Base-by-base conservation (phyloP, 2,329 filamentous ascomycete genomes). In the Alternaria hordeiaustralica region DNA sequence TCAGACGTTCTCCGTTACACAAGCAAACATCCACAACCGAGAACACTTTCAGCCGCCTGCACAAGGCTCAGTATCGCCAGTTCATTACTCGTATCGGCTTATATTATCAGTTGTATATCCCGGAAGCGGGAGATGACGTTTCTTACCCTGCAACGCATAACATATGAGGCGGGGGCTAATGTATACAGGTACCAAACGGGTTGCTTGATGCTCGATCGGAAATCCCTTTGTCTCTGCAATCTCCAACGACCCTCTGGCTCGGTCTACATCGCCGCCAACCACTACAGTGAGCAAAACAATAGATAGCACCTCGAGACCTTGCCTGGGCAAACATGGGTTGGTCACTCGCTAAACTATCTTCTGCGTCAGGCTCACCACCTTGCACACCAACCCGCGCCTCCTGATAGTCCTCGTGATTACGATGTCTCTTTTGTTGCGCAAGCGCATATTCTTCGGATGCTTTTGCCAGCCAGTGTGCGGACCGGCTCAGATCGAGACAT, bases 121-220 rank as follows among this genome's bases (percentile, higher is more conserved):
- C 30, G 18, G 47, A 30, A 47, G 30, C 60, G 41, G 55, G 47
- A 58, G 33, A 57, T 58, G 60, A 54, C 55, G 55, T 62, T 54
- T 36, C 47, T 55, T 43, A 43, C 60, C 55, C 60, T 58, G 55
- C 25, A 11, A 25, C 57, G 41, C 47, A 58, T 28, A 49, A 54
- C 55, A 54, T 53, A 47, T 44, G 51, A 51, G 18, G 23, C 41
- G 13, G 18, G 20, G 18, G 45, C 25, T 21, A 43, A 30, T 46
- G 23, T 26, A 28, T 43, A 45, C 41, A n/a, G 25, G 28, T 46
- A 8, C 11, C 5, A n/a, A 55, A 21, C 33, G 28, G 49, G 11
- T 51, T 43, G 20, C 33, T 43, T 56, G 20, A 13, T 58, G 45
- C 55, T 33, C 30, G n/a, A 41, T 58, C 11, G 8, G n/a, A 25